Percentiles rank a stretch among this genome's conserved stretches.
Evolutionary conservation across 2,329 filamentous ascomycete species (phyloP).

Genomic region (Neonectria coccinea): DNA sequence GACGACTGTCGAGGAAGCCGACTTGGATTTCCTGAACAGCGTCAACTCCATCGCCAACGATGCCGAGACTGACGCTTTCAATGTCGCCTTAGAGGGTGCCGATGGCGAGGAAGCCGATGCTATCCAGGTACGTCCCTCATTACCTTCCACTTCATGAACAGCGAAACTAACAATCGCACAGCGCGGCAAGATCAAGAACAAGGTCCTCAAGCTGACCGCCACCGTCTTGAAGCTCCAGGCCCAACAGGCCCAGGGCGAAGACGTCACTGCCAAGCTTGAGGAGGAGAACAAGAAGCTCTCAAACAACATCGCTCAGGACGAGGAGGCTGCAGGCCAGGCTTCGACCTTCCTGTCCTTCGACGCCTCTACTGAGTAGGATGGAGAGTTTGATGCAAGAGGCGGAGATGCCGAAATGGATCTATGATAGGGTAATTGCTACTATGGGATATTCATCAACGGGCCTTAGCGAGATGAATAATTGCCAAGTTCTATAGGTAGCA

Average conservation of each 20-base stretch:
- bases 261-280: conserved; percentile 58
- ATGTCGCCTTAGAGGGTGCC: conserved; percentile 63
- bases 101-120: conserved; percentile 59
- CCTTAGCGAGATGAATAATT: background rate
- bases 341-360: conserved; percentile 51
- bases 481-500: background rate
- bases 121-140: conserved; percentile 54
- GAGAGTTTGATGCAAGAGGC: background rate
- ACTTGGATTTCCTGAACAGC: conserved; percentile 61
- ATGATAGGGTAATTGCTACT: background rate
- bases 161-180: conserved; percentile 33
- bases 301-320: conserved; percentile 64
- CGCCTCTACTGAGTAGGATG: conserved; percentile 29
- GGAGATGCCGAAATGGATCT: background rate
- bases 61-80: conserved; percentile 66
- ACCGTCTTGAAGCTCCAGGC: conserved; percentile 63
- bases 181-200: conserved; percentile 70
- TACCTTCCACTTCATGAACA: background rate
- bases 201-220: conserved; percentile 68
- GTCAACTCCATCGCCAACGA: conserved; percentile 66
- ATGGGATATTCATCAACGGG: background rate
- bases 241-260: conserved; percentile 62
- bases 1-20: conserved; percentile 57
- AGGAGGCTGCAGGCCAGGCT: conserved; percentile 58
- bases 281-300: conserved; percentile 64